Evolutionary conservation across 192 early-diverging fungal species (phyloP).

Genomic region (Phycomyces blakesleeanus): DNA sequence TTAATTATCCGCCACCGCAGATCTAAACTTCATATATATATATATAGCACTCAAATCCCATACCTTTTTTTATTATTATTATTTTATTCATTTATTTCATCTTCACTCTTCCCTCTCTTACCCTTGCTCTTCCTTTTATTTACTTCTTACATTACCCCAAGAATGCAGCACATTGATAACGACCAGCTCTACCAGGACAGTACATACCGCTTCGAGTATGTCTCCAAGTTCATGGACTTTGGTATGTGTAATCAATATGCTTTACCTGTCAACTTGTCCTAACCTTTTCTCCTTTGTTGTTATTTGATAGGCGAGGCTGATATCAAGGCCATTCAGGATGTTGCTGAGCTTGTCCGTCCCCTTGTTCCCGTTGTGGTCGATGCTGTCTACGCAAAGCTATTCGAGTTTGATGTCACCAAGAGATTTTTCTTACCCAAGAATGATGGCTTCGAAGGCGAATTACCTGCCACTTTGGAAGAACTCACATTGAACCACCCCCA

Average conservation of each 20-base stretch:
- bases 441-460: constrained; percentile 52
- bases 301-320: constrained; percentile 43
- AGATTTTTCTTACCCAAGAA: constrained; percentile 58
- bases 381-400: constrained; percentile 71
- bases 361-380: constrained; percentile 73
- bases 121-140: not conserved
- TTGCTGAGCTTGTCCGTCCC: constrained; percentile 57
- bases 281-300: no score
- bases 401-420: constrained; percentile 75
- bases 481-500: constrained; percentile 57
- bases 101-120: constrained; percentile 1
- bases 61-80: not conserved
- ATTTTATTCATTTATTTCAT: no score
- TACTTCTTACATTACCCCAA: not conserved
- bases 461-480: constrained; percentile 32
- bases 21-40: not conserved
- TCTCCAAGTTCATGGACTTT: constrained; percentile 70
- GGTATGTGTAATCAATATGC: constrained; percentile 23
- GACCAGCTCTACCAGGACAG: constrained; percentile 67
- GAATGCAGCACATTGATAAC: constrained; percentile 61
- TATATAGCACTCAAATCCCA: not conserved
- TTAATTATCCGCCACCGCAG: no score
- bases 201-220: constrained; percentile 73
- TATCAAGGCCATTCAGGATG: constrained; percentile 64
- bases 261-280: not conserved